A percentile compares a stretch with the other conserved stretches of the same genome.
These are phyloP conservation scores for Hypoxylon fragiforme DNA, from an alignment of 495 filamentous ascomycete species.

Conservation along the genomic window DNA sequence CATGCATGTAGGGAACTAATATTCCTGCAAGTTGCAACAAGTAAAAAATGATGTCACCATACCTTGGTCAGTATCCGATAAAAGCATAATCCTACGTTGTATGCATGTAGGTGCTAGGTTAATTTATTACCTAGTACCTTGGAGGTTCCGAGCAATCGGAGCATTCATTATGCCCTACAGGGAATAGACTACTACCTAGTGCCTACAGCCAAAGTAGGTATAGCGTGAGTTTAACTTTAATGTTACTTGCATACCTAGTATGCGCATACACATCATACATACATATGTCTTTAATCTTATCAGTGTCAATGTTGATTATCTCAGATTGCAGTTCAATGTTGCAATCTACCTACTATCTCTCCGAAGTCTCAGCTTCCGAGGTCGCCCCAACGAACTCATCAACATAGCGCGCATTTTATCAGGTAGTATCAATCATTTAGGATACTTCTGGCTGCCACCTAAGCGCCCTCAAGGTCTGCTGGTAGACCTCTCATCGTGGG, in stretches of 20 bases:
- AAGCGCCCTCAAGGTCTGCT: slow-evolving; percentile 25
- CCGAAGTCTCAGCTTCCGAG: background rate
- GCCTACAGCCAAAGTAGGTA: background rate
- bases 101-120: slow-evolving; percentile 4
- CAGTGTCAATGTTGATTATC: too few species aligned
- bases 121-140: slow-evolving; percentile 6
- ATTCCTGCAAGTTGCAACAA: too few species aligned
- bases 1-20: background rate
- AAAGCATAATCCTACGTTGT: background rate
- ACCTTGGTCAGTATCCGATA: slow-evolving; percentile 13
- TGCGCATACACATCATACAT: too few species aligned
- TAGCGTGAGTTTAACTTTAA: too few species aligned
- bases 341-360: too few species aligned
- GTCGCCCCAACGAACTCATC: background rate
- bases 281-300: too few species aligned
- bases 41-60: slow-evolving; percentile 33
- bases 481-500: slow-evolving; percentile 38
- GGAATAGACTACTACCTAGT: background rate
- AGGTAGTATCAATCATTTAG: slow-evolving; percentile 13
- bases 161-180: background rate
- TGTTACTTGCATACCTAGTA: too few species aligned
- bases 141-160: background rate
- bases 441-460: slow-evolving; percentile 21
- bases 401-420: slow-evolving; percentile 21
- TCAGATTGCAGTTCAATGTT: too few species aligned